A percentile compares a stretch with the other conserved stretches of the same genome.
These are phyloP conservation scores for Boechera stricta DNA, from an alignment of 345 rosid species.

Conservation along the genomic window DNA sequence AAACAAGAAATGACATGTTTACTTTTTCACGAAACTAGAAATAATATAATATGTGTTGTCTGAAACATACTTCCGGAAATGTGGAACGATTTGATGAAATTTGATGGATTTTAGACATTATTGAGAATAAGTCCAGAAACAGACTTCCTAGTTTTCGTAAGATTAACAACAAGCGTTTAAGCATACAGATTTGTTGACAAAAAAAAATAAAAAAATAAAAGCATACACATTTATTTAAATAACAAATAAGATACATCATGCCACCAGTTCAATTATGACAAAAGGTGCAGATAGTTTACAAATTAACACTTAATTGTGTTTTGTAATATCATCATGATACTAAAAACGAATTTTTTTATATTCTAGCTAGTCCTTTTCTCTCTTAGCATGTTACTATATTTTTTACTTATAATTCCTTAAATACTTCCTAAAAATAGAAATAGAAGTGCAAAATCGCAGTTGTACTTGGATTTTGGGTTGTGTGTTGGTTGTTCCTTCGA, in stretches of 20 bases:
- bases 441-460: conserved; percentile 11
- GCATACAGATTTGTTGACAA: neutral
- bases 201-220: neutral
- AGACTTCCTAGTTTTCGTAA: conserved; percentile 28
- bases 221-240: neutral
- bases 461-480: conserved; percentile 35
- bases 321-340: neutral
- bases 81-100: conserved; percentile 28
- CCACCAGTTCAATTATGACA: neutral
- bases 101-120: neutral
- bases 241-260: neutral
- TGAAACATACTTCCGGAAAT: conserved; percentile 35
- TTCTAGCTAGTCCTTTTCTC: conserved; percentile 16
- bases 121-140: conserved; percentile 21
- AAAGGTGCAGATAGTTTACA: conserved; percentile 3
- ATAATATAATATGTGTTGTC: conserved; percentile 1
- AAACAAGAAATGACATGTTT: neutral
- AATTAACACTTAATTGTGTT: neutral
- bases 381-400: neutral
- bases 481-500: conserved; percentile 14
- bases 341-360: neutral
- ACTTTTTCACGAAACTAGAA: neutral
- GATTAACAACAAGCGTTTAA: neutral
- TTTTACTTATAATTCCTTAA: conserved; percentile 11
- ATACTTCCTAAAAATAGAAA: conserved; percentile 33